Evolutionary conservation across 78 protist genomes (phyloP).

Genomic region (Mantamonas sphyraenae): DNA sequence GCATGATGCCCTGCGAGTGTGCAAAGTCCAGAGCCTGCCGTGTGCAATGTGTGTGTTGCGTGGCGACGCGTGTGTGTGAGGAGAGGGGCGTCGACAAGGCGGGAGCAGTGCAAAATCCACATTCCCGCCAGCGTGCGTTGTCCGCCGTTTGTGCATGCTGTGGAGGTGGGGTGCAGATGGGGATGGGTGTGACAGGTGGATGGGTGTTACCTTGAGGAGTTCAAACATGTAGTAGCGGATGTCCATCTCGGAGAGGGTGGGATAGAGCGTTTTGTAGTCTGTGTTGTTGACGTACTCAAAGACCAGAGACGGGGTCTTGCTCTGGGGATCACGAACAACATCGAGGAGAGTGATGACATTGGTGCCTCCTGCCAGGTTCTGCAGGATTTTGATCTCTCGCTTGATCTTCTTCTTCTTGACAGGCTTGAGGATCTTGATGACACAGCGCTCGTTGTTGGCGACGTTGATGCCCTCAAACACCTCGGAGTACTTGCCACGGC

Average conservation of each 20-base stretch:
- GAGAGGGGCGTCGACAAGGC: too few species aligned
- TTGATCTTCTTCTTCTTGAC: slow-evolving; percentile 90
- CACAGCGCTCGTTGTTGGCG: slow-evolving; percentile 37
- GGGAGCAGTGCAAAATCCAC: too few species aligned
- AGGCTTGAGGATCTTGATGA: slow-evolving; percentile 80
- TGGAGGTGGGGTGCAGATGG: too few species aligned
- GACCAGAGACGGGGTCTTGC: slow-evolving; percentile 85
- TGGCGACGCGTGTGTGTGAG: too few species aligned
- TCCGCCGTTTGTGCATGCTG: too few species aligned
- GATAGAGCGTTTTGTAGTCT: slow-evolving; percentile 91
- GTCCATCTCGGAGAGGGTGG: slow-evolving; percentile 84
- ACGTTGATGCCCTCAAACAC: slow-evolving; percentile 94
- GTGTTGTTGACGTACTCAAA: slow-evolving; percentile 92
- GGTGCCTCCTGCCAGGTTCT: slow-evolving; percentile 91
- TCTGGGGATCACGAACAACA: slow-evolving; percentile 90
- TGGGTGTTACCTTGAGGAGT: slow-evolving; percentile 75
- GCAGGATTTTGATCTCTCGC: slow-evolving; percentile 95
- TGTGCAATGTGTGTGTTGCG: too few species aligned
- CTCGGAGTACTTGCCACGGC: slow-evolving; percentile 99
- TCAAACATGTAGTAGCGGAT: slow-evolving; percentile 93
- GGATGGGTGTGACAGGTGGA: too few species aligned
- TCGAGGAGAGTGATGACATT: slow-evolving; percentile 93
- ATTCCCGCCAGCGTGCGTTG: slow-evolving; percentile 3
- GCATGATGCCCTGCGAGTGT: slow-evolving; percentile 94
- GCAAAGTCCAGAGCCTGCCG: slow-evolving; percentile 83